Percentiles rank a stretch among this genome's conserved stretches.
Evolutionary conservation across 208 protist species (phyloP).

Genomic region (Herpetomonas tarakana): DNA sequence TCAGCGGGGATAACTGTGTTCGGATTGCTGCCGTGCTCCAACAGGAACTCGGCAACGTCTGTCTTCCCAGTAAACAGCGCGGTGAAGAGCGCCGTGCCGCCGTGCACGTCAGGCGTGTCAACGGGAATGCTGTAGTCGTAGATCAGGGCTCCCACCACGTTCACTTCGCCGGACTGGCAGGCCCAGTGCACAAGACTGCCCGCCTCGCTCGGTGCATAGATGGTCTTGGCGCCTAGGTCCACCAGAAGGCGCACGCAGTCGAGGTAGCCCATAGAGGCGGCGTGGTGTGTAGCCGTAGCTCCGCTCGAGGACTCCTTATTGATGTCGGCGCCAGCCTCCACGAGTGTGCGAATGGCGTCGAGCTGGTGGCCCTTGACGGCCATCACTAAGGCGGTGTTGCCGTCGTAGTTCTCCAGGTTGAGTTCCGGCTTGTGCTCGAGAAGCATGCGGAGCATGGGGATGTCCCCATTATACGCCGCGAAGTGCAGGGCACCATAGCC

Average conservation of each 20-base stretch:
- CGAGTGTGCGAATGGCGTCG: slow-evolving; percentile 52
- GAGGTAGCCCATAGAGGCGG: slow-evolving; percentile 70
- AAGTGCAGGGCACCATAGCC: slow-evolving; percentile 88
- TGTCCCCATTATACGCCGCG: slow-evolving; percentile 81
- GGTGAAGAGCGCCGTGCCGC: slow-evolving; percentile 81
- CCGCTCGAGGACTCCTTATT: slow-evolving; percentile 55
- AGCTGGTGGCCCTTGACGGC: slow-evolving; percentile 70
- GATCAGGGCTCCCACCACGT: slow-evolving; percentile 70
- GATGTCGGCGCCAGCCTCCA: slow-evolving; percentile 65
- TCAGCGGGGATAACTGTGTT: slow-evolving; percentile 54
- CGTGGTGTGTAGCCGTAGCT: slow-evolving; percentile 73
- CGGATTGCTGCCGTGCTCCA: slow-evolving; percentile 80
- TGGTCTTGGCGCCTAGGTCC: slow-evolving; percentile 49
- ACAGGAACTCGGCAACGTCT: slow-evolving; percentile 77
- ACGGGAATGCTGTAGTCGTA: slow-evolving; percentile 82
- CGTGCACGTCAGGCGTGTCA: slow-evolving; percentile 67
- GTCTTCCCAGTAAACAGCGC: slow-evolving; percentile 82
- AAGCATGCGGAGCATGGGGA: slow-evolving; percentile 65
- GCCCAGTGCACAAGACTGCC: slow-evolving; percentile 88
- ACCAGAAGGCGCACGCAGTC: slow-evolving; percentile 64
- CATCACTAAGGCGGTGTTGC: slow-evolving; percentile 83
- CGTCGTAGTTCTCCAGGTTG: slow-evolving; percentile 79
- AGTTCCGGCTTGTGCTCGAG: slow-evolving; percentile 50
- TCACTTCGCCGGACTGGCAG: slow-evolving; percentile 70
- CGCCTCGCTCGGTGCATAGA: slow-evolving; percentile 47